Evolutionary conservation across 129 eudicot species (phyloP), one percentile per base, ranked within the genome.

Genomic region (Flaveria ramosissima): DNA sequence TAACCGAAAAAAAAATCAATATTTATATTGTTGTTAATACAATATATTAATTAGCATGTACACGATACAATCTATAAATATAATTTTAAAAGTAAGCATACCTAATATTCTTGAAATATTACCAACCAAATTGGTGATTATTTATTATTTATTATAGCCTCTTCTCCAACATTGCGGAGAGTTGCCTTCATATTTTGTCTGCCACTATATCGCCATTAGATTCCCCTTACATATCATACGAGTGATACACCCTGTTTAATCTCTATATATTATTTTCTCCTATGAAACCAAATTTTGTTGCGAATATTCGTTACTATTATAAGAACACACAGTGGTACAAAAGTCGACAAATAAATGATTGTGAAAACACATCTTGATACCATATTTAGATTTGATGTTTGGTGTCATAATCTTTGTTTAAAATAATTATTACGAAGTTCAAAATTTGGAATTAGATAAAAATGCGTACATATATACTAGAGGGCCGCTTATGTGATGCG

Each of bases 121-220:
- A 74, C 59, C 81, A 83, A 78, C 80, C 75, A 79, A 74, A 65
- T 79, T 75, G 74, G 46, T 64, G 52, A 78, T 36, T 74, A 65
- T 67, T 39, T 67, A 74, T 46, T 80, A 24, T 59, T 57, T 62
- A 62, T 62, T 62, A 23, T 23, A 19, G 13, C 24, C 39, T 14
- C 68, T 45, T 59, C 79, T 77, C 83, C 88, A 85, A 78, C 79
- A 74, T 70, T 74, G 69, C 60, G 83, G 75, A 85, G 86, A 74
- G 78, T 57, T 81, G 86, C 42, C 63, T 74, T 43, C 80, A 57
- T 61, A 76, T 79, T 46, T 76, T 89, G 96, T 92, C 96, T 86
- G 96, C 97, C 97, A 92, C 89, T 85, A 87, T 74, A 89, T 80
- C 84, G 69, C 86, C 96, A 87, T 46, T 80, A 89, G 92, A 92